These are phyloP conservation scores for Linderniella brevidens DNA, from an alignment of 257 asterid genomes.

Conservation along the genomic window DNA sequence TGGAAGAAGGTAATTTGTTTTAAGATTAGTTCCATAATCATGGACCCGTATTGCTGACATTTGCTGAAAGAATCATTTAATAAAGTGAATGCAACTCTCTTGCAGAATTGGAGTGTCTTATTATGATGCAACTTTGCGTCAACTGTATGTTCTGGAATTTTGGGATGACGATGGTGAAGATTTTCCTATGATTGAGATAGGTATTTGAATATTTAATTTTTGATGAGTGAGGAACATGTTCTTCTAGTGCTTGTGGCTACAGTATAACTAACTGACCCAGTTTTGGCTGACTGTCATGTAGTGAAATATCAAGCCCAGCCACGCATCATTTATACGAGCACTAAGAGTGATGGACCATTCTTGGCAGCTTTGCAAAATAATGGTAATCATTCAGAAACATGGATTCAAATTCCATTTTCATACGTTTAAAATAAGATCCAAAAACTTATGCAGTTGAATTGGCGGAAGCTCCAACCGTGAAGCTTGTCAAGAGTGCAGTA, in stretches of 20 bases:
- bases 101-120: slow-evolving; percentile 86
- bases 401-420: slow-evolving; percentile 1
- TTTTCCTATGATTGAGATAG: slow-evolving; percentile 75
- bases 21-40: not conserved
- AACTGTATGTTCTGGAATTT: slow-evolving; percentile 70
- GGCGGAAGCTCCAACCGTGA: slow-evolving; percentile 50
- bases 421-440: slow-evolving; percentile 1
- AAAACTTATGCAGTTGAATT: slow-evolving; percentile 37
- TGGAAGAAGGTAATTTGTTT: slow-evolving; percentile 52
- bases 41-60: not conserved
- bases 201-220: slow-evolving; percentile 25
- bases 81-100: slow-evolving; percentile 7
- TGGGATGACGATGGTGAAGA: slow-evolving; percentile 73
- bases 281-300: slow-evolving; percentile 11
- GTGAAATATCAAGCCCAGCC: slow-evolving; percentile 93
- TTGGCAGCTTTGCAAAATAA: slow-evolving; percentile 65
- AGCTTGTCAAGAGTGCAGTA: slow-evolving; percentile 83
- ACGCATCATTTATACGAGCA: slow-evolving; percentile 69
- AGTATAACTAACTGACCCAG: not conserved
- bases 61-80: not conserved
- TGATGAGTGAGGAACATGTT: not conserved
- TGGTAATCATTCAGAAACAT: slow-evolving; percentile 26
- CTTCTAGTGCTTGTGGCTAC: not conserved
- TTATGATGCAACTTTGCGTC: slow-evolving; percentile 59
- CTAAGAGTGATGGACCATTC: slow-evolving; percentile 75